Evolutionary conservation across 2,329 filamentous ascomycete species (phyloP).

Genomic region (Nectriaceae sp.): DNA sequence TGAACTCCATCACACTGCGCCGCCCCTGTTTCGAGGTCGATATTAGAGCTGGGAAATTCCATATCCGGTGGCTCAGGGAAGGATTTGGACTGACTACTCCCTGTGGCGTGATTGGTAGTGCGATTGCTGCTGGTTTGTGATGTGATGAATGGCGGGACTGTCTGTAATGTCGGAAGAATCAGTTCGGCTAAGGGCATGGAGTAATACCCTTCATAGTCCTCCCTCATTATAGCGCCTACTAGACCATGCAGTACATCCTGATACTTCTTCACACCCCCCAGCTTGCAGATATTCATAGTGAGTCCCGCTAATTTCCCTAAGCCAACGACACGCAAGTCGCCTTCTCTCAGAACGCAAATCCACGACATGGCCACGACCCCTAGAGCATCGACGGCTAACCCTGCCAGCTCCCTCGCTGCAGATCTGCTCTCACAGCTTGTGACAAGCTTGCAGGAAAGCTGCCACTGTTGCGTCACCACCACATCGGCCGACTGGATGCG

Average conservation of each 20-base stretch:
- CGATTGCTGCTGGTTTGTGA: neutral
- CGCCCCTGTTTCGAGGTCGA: neutral
- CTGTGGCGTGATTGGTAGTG: neutral
- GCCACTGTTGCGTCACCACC: neutral
- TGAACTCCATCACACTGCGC: neutral
- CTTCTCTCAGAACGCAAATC: neutral
- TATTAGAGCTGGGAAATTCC: neutral
- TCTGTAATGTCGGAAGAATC: neutral
- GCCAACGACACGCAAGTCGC: neutral
- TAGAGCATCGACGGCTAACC: neutral
- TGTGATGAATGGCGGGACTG: neutral
- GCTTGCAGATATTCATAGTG: neutral
- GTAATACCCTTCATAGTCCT: neutral
- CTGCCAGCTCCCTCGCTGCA: neutral
- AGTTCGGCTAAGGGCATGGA: neutral
- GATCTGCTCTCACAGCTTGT: neutral
- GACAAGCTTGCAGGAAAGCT: neutral
- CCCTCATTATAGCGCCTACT: neutral
- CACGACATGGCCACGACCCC: neutral
- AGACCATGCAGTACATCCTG: neutral
- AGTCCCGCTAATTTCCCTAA: neutral
- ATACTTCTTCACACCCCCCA: neutral
- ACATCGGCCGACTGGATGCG: neutral
- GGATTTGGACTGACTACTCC: too few species aligned
- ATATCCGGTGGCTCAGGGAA: too few species aligned